These are phyloP conservation scores for Aspergillus melleus DNA, from an alignment of 2,329 filamentous ascomycete genomes.

Conservation along the genomic window DNA sequence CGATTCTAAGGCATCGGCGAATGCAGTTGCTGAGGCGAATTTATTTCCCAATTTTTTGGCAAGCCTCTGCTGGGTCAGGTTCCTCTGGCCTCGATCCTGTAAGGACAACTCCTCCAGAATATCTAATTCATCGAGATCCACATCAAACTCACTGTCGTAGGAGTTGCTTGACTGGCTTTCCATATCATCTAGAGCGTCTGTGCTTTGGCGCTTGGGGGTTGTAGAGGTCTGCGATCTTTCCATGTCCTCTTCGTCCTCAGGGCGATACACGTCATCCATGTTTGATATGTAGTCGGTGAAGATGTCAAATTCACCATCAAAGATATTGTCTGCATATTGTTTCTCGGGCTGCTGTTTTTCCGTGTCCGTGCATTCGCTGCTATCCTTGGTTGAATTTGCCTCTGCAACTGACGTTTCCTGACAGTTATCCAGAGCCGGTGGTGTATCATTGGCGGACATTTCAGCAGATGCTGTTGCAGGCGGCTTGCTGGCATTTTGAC, in stretches of 20 bases:
- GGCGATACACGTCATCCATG: conserved; percentile 32
- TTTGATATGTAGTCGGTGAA: conserved; percentile 44
- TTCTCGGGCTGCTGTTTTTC: background rate
- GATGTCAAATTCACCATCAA: conserved; percentile 48
- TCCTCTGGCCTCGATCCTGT: background rate
- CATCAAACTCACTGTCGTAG: conserved; percentile 4
- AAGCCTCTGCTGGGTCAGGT: background rate
- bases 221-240: background rate
- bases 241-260: background rate
- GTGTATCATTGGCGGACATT: background rate
- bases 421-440: too few relatives aligned
- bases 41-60: conserved; percentile 9
- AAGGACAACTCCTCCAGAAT: background rate
- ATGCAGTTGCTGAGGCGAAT: conserved; percentile 56
- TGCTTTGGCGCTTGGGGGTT: background rate
- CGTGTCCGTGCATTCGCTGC: background rate
- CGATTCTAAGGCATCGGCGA: conserved; percentile 60
- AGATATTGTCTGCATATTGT: background rate
- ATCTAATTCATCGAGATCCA: background rate
- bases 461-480: background rate
- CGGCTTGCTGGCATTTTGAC: background rate
- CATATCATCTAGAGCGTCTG: background rate
- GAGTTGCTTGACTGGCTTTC: background rate
- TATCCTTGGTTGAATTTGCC: background rate
- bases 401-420: background rate